These are phyloP conservation scores for Fusarium xylarioides DNA, from an alignment of 2,329 filamentous ascomycete genomes.

Conservation along the genomic window DNA sequence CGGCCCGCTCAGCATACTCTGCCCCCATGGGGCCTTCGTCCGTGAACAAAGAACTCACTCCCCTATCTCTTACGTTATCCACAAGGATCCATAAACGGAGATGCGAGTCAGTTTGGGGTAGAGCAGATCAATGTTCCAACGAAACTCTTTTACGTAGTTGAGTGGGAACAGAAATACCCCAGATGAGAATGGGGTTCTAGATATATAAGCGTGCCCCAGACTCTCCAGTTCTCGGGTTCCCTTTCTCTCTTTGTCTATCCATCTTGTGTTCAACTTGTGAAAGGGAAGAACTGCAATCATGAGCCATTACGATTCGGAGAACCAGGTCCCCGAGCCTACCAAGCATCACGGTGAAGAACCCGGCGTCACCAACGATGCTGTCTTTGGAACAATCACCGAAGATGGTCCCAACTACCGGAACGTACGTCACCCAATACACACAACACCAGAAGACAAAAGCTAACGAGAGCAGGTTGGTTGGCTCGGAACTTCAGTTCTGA, in stretches of 20 bases:
- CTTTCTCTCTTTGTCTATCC: neutral
- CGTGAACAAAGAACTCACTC: neutral
- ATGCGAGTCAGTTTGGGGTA: constrained; percentile 34
- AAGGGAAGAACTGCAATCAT: neutral
- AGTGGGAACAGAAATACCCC: constrained; percentile 11
- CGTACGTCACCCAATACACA: constrained; percentile 22
- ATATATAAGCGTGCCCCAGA: constrained; percentile 21
- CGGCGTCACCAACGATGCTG: constrained; percentile 41
- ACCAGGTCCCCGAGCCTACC: constrained; percentile 18
- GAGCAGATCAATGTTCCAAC: constrained; percentile 15
- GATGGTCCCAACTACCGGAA: constrained; percentile 46
- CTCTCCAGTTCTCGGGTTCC: neutral
- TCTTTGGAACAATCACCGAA: constrained; percentile 45
- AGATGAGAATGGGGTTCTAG: constrained; percentile 1
- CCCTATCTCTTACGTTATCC: constrained; percentile 11
- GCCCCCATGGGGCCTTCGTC: constrained; percentile 15
- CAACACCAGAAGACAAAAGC: neutral
- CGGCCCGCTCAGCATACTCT: constrained; percentile 3
- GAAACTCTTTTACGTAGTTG: constrained; percentile 27
- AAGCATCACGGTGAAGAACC: constrained; percentile 4
- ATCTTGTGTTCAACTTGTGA: neutral
- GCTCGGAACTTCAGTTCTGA: constrained; percentile 55
- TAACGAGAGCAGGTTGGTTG: constrained; percentile 51
- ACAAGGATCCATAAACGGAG: constrained; percentile 27
- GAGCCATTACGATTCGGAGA: constrained; percentile 30